phyloP scores from a whole-genome alignment of 140 eudicot species.

The Cichorium intybus region DNA sequence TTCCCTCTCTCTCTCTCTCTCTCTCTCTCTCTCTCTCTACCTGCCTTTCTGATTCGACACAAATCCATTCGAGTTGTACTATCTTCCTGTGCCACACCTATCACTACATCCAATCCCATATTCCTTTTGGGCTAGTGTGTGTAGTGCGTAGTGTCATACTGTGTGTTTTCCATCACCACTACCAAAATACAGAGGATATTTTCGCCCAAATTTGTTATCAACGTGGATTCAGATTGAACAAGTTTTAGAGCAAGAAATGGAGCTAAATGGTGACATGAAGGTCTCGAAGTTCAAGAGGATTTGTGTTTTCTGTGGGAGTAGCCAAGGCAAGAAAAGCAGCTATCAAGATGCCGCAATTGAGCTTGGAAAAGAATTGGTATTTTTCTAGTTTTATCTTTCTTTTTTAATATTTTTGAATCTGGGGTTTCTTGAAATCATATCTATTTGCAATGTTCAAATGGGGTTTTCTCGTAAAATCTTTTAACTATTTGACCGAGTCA shows the following conservation, averaged over 20 bases:
- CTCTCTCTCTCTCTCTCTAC: conserved; percentile 5
- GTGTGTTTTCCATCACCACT: conserved; percentile 4
- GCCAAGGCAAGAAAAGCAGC: conserved; percentile 88
- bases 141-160: conserved; percentile 11
- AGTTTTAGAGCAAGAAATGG: conserved; percentile 29
- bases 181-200: conserved; percentile 11
- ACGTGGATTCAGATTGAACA: conserved; percentile 11
- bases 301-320: conserved; percentile 95
- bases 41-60: conserved; percentile 34
- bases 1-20: conserved; percentile 8
- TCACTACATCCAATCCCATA: conserved; percentile 23
- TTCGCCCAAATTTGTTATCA: conserved; percentile 5
- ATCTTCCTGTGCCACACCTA: conserved; percentile 16
- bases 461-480: neutral
- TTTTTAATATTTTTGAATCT: conserved; percentile 14
- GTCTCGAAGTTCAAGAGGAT: conserved; percentile 69
- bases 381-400: neutral
- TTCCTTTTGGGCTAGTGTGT: conserved; percentile 15
- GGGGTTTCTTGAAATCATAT: conserved; percentile 19
- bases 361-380: conserved; percentile 81
- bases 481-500: neutral
- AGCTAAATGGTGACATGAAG: conserved; percentile 41
- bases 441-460: conserved; percentile 2
- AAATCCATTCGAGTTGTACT: conserved; percentile 30
- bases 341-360: conserved; percentile 96